Conservation (phyloP, 2,329 filamentous ascomycete genomes). For the Ophiostoma montium region DNA sequence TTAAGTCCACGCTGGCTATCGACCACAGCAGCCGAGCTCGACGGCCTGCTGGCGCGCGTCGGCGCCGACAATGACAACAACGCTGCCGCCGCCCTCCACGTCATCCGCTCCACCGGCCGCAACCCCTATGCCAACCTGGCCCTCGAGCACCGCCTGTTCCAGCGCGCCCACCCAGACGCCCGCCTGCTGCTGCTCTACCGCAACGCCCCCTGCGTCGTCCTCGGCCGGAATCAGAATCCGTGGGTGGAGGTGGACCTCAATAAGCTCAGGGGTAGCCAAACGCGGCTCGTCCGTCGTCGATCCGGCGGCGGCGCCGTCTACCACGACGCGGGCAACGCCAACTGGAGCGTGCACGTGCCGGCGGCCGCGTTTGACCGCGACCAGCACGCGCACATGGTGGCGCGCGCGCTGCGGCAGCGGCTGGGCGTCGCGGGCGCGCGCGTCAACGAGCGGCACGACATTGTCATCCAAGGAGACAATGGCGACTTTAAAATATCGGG, state of each 20-base stretch:
- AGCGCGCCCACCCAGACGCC: constrained; percentile 56
- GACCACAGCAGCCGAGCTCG: constrained; percentile 1
- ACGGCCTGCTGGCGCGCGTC: constrained; percentile 2
- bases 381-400: constrained; percentile 85
- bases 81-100: constrained; percentile 32
- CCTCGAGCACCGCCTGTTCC: constrained; percentile 80
- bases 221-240: constrained; percentile 95
- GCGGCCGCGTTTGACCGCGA: constrained; percentile 64
- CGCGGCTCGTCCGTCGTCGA: constrained; percentile 60
- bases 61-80: not conserved
- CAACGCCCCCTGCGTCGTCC: constrained; percentile 75
- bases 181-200: constrained; percentile 76
- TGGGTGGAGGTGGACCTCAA: constrained; percentile 80
- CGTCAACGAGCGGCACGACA: constrained; percentile 88
- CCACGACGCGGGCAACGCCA: constrained; percentile 85
- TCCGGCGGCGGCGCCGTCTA: constrained; percentile 90
- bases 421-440: constrained; percentile 53
- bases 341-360: constrained; percentile 85
- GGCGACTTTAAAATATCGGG: constrained; percentile 60
- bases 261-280: constrained; percentile 28
- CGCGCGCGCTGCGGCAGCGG: constrained; percentile 53
- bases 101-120: constrained; percentile 54
- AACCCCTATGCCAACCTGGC: constrained; percentile 86
- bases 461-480: constrained; percentile 49
- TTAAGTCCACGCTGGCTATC: not conserved